phyloP scores from a whole-genome alignment of 2,329 filamentous ascomycete genomes.

The Biscogniauxia mediterranea region DNA sequence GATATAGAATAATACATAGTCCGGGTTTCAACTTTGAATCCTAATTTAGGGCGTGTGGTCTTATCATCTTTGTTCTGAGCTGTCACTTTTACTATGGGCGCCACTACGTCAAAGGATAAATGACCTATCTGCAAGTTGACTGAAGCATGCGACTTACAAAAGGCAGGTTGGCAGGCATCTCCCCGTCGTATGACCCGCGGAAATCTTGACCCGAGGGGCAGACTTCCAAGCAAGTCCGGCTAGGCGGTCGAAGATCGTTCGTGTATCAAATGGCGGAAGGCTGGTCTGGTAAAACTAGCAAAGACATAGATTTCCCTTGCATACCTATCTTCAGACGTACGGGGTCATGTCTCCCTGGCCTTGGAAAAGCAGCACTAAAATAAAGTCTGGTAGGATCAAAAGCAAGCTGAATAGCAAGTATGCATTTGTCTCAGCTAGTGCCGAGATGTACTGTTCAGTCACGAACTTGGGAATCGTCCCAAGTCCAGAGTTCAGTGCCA shows the following conservation, averaged over 20 bases:
- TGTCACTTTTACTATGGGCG: conserved; percentile 1
- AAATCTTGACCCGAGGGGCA: not conserved
- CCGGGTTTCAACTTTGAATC: too few species aligned
- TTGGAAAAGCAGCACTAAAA: conserved; percentile 10
- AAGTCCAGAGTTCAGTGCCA: not conserved
- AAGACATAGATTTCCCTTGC: conserved; percentile 5
- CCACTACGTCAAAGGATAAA: not conserved
- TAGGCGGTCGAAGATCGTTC: not conserved
- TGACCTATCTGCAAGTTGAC: not conserved
- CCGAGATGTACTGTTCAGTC: conserved; percentile 2
- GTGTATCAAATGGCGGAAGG: not conserved
- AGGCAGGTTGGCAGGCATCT: too few species aligned
- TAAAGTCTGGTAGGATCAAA: not conserved
- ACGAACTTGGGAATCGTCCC: not conserved
- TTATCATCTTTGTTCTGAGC: not conserved
- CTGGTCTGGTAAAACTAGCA: conserved; percentile 1
- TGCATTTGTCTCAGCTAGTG: not conserved
- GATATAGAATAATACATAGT: not conserved
- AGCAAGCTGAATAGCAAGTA: not conserved
- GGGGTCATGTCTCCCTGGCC: not conserved
- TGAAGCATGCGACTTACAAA: not conserved
- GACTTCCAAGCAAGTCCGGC: not conserved
- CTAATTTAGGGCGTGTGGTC: too few species aligned
- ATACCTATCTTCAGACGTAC: not conserved
- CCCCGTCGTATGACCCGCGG: not conserved